Base-by-base conservation (phyloP, 805 yeast species). In the Candida arabinofermentans region DNA sequence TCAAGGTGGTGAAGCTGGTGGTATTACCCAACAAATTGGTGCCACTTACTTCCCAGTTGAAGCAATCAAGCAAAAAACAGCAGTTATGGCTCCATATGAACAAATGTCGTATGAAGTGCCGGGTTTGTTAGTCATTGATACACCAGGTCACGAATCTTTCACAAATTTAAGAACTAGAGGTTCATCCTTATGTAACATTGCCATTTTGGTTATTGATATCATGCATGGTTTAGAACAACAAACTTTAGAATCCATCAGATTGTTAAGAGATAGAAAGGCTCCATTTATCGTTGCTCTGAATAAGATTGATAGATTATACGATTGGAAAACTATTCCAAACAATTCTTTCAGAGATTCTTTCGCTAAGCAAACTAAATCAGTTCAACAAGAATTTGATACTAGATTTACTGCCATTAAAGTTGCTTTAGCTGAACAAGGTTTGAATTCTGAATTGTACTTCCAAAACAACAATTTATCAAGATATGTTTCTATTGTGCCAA, bases 1-100 rank as follows among this genome's bases (percentile, higher is more conserved):
- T 47, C 99, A 93, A 73, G 99, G 97, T 65, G 99, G 99, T 62
- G 99, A 93, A 72, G 99, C 99, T 42, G 99, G 99, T 74, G 99
- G 99, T 74, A 93, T 93, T 65, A 93, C 99, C 51, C 99, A 93
- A 77, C 99, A 93, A 71, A 93, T 93, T 62, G 99, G 99, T 79
- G 99, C 99, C 42, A 93, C 99, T 18, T 93, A 93, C 66, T 93
- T 93, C 87, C 99, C 99, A 47, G 89, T 93, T 53, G 95, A 85
- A 24, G 89, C 97, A 33, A 87, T 93, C 58, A 82, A 83, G 66
- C 81, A 81, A 60, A 93, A 93, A 71, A 93, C 98, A 22, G 84
- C 80, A 35, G 95, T 85, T 38, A 91, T 93, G 97, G 79, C 86
- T 43, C 73, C 80, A 50, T 85, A 81, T 62, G 96, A 87, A 64